These are phyloP conservation scores for Sphaerulina vaccinii DNA, from an alignment of 2,329 filamentous ascomycete species.

Conservation along the genomic window DNA sequence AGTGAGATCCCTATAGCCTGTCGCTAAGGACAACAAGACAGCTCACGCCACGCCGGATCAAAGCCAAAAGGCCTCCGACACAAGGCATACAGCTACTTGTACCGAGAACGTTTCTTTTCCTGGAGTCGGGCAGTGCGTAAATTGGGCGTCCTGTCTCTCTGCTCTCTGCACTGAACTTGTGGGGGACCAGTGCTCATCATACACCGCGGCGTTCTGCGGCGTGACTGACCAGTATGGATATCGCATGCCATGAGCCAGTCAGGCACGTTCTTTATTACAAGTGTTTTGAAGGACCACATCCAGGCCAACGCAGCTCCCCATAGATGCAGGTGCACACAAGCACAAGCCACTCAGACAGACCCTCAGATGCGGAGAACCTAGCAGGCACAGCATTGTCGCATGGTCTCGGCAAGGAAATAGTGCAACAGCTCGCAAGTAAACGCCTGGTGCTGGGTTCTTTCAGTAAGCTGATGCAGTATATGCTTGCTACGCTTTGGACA, in stretches of 20 bases:
- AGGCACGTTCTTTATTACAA: conserved; percentile 1
- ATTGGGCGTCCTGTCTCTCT: too few relatives aligned
- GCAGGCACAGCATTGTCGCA: conserved; percentile 7
- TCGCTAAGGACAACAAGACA: conserved; percentile 16
- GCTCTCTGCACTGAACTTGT: too few relatives aligned
- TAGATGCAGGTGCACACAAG: conserved; percentile 5
- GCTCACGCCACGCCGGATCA: conserved; percentile 25
- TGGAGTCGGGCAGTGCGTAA: too few relatives aligned
- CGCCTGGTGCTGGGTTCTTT: conserved; percentile 1
- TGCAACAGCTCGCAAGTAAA: neutral
- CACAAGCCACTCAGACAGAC: conserved; percentile 17
- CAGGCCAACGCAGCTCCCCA: neutral
- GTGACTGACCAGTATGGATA: neutral
- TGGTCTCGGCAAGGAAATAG: conserved; percentile 4
- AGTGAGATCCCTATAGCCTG: conserved; percentile 16
- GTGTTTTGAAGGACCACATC: neutral
- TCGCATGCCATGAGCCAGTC: neutral
- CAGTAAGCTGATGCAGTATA: conserved; percentile 4
- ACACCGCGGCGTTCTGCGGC: too few relatives aligned
- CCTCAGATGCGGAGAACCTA: conserved; percentile 25
- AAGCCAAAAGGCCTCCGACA: conserved; percentile 9
- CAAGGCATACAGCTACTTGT: neutral
- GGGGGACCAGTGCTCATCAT: too few relatives aligned
- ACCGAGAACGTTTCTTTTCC: too few relatives aligned
- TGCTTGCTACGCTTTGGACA: neutral